Evolutionary conservation across 371 early-diverging fungal genomes (phyloP), one percentile per base, ranked within the genome.

Genomic region (Funneliformis caledonium): DNA sequence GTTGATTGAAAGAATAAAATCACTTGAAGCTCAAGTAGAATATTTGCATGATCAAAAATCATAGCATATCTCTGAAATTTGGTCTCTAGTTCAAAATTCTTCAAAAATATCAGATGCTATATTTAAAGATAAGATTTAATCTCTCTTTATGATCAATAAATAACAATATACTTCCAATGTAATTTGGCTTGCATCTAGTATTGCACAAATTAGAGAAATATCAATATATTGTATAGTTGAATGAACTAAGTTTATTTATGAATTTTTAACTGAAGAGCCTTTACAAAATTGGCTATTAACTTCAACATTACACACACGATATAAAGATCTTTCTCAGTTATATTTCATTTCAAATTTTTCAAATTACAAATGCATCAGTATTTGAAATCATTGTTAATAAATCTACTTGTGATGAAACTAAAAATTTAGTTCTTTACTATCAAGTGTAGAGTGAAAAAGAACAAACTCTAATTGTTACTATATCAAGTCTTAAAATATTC

Each of bases 251-350:
- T 74, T 74, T 16, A 45, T 74, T 37, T 74, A 74, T 74, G 33
- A 59, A 74, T 74, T 74, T 56, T 43, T 74, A 74, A 56, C 33
- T n/a, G 74, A 37, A 14, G 19, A 74, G 50, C 2, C 31, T n/a
- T 22, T 42, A 42, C 26, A 74, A 74, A 33, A 74, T 8, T 74
- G 72, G 26, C 0, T 50, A 50, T 22, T 52, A 72, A 45, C 0
- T 1, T 22, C 26, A 50, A 72, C 26, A 50, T 56, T 72, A 72
- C 0, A 26, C 26, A 72, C 50, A 10, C 52, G 52, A 19, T 26
- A 52, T 52, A 26, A 72, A 72, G 72, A 72, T 9, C 16, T 72
- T 0, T 45, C 52, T 6, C 22, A 72, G 26, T 26, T 72, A 48
- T n/a, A 72, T 22, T 12, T 72, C 12, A n/a, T 31, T 72, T 16